A percentile compares a stretch with the other conserved stretches of the same genome.
These are phyloP conservation scores for Phytophthora pinifolia DNA, from an alignment of 352 stramenopile species.

Conservation along the genomic window DNA sequence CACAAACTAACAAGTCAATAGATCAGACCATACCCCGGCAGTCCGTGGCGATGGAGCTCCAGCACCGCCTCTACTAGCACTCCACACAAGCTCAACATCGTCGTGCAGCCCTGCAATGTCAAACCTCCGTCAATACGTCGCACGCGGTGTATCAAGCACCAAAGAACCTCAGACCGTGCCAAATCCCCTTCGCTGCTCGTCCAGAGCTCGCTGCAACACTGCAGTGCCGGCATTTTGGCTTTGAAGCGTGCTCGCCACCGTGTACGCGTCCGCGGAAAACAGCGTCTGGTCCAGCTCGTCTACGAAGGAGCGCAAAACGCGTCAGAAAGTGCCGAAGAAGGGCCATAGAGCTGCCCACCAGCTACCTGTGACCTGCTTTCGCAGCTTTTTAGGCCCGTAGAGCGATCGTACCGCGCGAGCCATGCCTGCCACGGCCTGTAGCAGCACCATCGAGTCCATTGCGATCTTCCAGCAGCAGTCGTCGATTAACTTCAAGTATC, in stretches of 20 bases:
- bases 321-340: too few species aligned
- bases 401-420: constrained; percentile 25
- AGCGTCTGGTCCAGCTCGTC: constrained; percentile 24
- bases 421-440: constrained; percentile 22
- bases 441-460: constrained; percentile 13
- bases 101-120: constrained; percentile 21
- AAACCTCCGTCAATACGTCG: constrained; percentile 2
- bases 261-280: constrained; percentile 25
- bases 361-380: constrained; percentile 29
- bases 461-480: constrained; percentile 16
- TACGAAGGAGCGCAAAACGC: background rate
- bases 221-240: constrained; percentile 29
- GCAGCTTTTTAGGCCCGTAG: constrained; percentile 28
- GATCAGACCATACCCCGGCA: constrained; percentile 9
- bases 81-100: constrained; percentile 22
- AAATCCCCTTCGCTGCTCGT: constrained; percentile 16
- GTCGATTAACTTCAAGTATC: too few species aligned
- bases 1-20: background rate
- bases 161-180: constrained; percentile 17
- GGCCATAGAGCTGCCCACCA: background rate
- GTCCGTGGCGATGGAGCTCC: constrained; percentile 14
- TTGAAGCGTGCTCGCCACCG: constrained; percentile 22
- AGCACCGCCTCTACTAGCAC: constrained; percentile 19
- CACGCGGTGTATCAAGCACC: too few species aligned
- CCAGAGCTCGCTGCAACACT: constrained; percentile 29